Base-by-base conservation (phyloP, 306 rosid species). In the Quercus bicolor region DNA sequence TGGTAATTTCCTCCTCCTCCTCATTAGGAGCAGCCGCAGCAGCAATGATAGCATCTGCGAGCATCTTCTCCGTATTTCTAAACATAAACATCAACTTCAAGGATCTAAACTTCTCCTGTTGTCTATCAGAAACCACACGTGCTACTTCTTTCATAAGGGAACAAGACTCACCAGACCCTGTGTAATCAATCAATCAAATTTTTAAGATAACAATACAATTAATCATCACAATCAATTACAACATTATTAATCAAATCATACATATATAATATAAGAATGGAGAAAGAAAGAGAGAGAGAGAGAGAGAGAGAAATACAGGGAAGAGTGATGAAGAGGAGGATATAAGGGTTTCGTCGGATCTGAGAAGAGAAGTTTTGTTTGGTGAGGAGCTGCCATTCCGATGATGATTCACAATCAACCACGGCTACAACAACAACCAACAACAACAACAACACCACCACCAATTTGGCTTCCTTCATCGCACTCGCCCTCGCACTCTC, bases 81-180 rank as follows among this genome's bases (percentile, higher is more conserved):
- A 87, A 80, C 75, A 92, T 78, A 23, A 85, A 72, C 92, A 83
- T 92, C 82, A 95, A 82, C 75, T 88, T 88, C 1, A 95, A 83
- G 54, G 86, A 72, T 20, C 72, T 72, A 75, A 91, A 91, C 20
- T 85, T 83, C 16, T 85, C 84, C 19, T 77, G 83, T 15, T 48
- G 79, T 4, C 74, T 71, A 33, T 77, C 76, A 14, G 83, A 62
- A 33, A 90, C 77, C 56, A 55, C 16, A 28, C 26, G 78, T 16
- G 89, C 76, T 10, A 91, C 66, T 37, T 91, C 85, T 77, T 80
- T 92, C 92, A 81, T 95, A 2, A 95, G 91, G 11, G 94, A 88
- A 33, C 97, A 97, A 75, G 90, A 85, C 78, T 95, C 98, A 5
- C 98, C 98, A 5, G 87, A 92, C 97, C 98, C 98, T 94, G 85